Evolutionary conservation across 1,284 basidiomycete genomes (phyloP), one percentile per base, ranked within the genome.

Genomic region (Apiotrichum gamsii): DNA sequence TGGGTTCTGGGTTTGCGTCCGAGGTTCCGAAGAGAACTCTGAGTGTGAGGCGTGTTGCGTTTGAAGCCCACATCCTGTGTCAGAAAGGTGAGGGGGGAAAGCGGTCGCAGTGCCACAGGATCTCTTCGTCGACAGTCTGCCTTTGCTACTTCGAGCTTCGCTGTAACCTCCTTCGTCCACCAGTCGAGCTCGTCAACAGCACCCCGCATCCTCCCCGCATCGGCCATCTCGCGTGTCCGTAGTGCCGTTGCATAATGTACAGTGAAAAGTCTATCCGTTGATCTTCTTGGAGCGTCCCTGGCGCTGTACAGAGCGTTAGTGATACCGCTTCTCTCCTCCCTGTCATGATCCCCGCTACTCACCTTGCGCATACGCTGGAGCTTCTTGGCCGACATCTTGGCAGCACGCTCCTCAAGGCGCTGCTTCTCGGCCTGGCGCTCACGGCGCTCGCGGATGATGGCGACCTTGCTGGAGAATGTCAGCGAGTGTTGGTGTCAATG

Each of bases 341-440:
- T 20, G 14, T 8, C 34, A 8, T 6, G 8, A 8, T 3, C n/a
- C 29, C 18, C 4, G 2, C 9, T 8, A 45, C 47, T 33, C 47
- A 71, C 67, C 69, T 73, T 74, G 56, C 66, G 65, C 65, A 74
- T 65, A 43, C 72, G 59, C 60, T 73, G 71, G 18, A 69, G 53
- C 58, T 72, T 73, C 67, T 73, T 74, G n/a, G 67, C 72, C 8
- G 64, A 67, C 72, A 73, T 73, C 60, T 62, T 69, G 13, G 67
- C 67, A 18, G 57, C 58, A 56, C 70, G 57, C 51, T 69, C 61
- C 52, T 70, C 72, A 58, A 68, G 50, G 43, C 72, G 58, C 47
- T 61, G 58, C 60, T 68, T 70, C 61, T 74, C 72, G 25, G 65
- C 72, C 32, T 60, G 42, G 37, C 67, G 46, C 39, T 64, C 67